Evolutionary conservation across 345 rosid genomes (phyloP), one percentile per base, ranked within the genome.

Genomic region (Citrus inodora): DNA sequence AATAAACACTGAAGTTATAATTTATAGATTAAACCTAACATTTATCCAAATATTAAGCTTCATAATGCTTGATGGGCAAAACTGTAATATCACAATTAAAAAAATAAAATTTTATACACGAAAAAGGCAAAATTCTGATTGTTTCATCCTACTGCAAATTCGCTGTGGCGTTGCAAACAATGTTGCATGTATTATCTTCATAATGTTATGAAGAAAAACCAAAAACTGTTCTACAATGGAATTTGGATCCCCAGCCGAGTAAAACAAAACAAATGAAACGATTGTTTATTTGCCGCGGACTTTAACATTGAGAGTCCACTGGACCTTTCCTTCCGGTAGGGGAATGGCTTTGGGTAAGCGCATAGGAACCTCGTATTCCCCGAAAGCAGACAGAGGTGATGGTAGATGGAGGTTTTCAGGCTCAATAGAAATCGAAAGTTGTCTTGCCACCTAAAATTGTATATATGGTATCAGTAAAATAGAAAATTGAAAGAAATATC

Each of bases 321-420:
- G 91, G 83, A 90, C 76, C 73, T 85, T 90, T 78, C 95, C 99
- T 76, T 86, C 93, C 5, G 97, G 98, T 71, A 89, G 84, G 4
- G 97, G 93, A 51, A 94, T 89, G 71, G 97, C 89, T 87, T 84
- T 90, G 38, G 97, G 97, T 82, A 96, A 81, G 71, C 88, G 92
- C 46, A 96, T 81, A 42, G 92, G 94, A 80, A 94, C 87, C 78
- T 92, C 90, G 51, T 87, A 92, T 79, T 89, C 93, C 9, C 98
- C 98, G 30, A 89, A 92, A 38, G 92, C 87, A 46, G 90, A 62
- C 82, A 96, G 78, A 27, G 97, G 92, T 17, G 86, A 73, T 1
- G 93, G 89, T 67, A 94, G 87, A 82, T 84, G 78, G 22, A 94
- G 67, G 63, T 91, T 92, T 7, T 91, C 97, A 28, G 95, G 97